Evolutionary conservation across 2,329 filamentous ascomycete species (phyloP).

Genomic region (Lasiodiplodia gonubiensis): DNA sequence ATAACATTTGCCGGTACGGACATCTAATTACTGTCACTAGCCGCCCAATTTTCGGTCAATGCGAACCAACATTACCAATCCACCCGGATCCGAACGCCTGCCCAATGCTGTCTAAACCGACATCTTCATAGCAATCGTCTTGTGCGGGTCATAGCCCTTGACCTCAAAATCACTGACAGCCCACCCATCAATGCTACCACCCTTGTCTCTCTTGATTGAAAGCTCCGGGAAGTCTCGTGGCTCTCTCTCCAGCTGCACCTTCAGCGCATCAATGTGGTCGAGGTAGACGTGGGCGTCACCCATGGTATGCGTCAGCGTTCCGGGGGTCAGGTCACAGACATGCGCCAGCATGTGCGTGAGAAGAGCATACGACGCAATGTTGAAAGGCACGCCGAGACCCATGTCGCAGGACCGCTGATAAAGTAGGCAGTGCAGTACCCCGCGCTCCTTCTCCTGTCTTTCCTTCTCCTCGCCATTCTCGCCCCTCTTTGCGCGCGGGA

Average conservation of each 20-base stretch:
- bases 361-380: slow-evolving; percentile 93
- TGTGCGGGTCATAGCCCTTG: slow-evolving; percentile 87
- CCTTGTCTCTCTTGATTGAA: slow-evolving; percentile 70
- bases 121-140: slow-evolving; percentile 98
- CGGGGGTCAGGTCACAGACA: slow-evolving; percentile 81
- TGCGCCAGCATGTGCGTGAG: slow-evolving; percentile 95
- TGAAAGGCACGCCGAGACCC: slow-evolving; percentile 96
- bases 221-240: slow-evolving; percentile 82
- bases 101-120: slow-evolving; percentile 65
- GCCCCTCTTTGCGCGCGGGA: slow-evolving; percentile 52
- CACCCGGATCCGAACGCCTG: not conserved
- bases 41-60: slow-evolving; percentile 1
- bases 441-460: slow-evolving; percentile 52
- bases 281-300: slow-evolving; percentile 97
- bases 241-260: slow-evolving; percentile 78
- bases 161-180: slow-evolving; percentile 85
- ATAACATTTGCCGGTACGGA: slow-evolving; percentile 2
- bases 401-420: slow-evolving; percentile 97
- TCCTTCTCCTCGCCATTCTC: slow-evolving; percentile 38
- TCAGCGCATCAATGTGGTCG: slow-evolving; percentile 88
- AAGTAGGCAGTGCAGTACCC: slow-evolving; percentile 81
- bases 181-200: slow-evolving; percentile 88
- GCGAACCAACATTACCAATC: not conserved
- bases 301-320: slow-evolving; percentile 92
- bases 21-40: not conserved